Conservation (phyloP, 805 yeast species). For the Candida tibetensis region DNA sequence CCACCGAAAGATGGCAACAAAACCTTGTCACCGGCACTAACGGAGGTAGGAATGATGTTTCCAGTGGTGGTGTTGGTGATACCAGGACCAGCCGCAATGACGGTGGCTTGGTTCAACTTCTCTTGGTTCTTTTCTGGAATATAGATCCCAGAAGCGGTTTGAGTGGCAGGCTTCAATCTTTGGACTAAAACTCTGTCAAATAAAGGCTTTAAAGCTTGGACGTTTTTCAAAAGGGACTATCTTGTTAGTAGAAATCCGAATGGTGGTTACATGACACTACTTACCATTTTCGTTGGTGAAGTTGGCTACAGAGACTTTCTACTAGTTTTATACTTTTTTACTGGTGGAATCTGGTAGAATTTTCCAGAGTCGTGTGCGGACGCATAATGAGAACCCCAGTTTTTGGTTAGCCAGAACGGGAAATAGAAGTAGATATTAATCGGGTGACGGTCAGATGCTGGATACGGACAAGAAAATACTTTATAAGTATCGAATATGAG, state of each 20-base stretch:
- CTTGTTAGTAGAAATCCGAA: constrained; percentile 25
- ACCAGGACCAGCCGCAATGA: constrained; percentile 95
- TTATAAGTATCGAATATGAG: too few relatives aligned
- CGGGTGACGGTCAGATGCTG: too few relatives aligned
- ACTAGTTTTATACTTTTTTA: neutral
- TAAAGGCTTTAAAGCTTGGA: constrained; percentile 85
- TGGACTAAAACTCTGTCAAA: constrained; percentile 96
- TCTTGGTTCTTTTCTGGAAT: constrained; percentile 96
- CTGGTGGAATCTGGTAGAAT: constrained; percentile 4
- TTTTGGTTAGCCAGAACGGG: too few relatives aligned
- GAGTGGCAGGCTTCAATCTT: constrained; percentile 84
- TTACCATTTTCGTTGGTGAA: constrained; percentile 1
- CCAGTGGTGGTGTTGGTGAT: constrained; percentile 69
- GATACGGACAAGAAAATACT: too few relatives aligned
- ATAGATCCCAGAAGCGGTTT: constrained; percentile 90
- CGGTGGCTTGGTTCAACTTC: constrained; percentile 89
- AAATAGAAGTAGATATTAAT: too few relatives aligned
- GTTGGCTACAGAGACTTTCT: neutral
- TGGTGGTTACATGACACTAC: constrained; percentile 2
- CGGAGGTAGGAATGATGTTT: constrained; percentile 66
- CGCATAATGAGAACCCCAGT: too few relatives aligned
- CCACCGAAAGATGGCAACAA: constrained; percentile 96
- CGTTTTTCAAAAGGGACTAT: constrained; percentile 68
- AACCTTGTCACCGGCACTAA: constrained; percentile 88
- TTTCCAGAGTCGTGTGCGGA: constrained; percentile 3